A percentile compares a stretch with the other conserved stretches of the same genome.
Evolutionary conservation across 176 grass and related monocot species (phyloP).

Genomic region (Hordeum vulgare): DNA sequence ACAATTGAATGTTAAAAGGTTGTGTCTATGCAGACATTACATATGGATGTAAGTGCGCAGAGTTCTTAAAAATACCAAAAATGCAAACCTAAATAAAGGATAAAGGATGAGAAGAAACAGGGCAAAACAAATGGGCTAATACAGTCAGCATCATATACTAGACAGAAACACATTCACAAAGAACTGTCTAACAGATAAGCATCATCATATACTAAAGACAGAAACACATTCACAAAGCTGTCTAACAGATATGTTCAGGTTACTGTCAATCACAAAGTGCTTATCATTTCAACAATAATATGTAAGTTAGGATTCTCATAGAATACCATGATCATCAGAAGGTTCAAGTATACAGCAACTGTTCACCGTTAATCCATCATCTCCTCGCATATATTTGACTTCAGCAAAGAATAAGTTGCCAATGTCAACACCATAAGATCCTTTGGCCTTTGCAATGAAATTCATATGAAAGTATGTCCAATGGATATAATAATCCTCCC

Average conservation of each 20-base stretch:
- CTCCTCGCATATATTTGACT: background rate
- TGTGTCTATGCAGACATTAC: background rate
- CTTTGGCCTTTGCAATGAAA: constrained; percentile 8
- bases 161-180: background rate
- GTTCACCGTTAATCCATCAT: background rate
- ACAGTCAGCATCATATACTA: background rate
- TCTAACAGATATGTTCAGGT: background rate
- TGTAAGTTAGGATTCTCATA: background rate
- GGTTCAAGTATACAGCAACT: background rate
- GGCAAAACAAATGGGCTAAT: too few species aligned
- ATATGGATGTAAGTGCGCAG: background rate
- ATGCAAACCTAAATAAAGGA: background rate
- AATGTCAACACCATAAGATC: background rate
- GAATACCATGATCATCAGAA: background rate
- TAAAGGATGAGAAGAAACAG: background rate
- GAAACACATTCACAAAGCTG: background rate
- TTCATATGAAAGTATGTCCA: background rate
- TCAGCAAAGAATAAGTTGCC: background rate
- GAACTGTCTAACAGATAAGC: background rate
- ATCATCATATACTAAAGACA: background rate
- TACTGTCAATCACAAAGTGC: background rate
- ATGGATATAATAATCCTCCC: background rate
- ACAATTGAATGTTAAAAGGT: background rate
- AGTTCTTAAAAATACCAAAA: background rate
- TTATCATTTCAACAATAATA: background rate